Base-by-base conservation (phyloP, 176 grass and related monocot species). In the Ensete glaucum region DNA sequence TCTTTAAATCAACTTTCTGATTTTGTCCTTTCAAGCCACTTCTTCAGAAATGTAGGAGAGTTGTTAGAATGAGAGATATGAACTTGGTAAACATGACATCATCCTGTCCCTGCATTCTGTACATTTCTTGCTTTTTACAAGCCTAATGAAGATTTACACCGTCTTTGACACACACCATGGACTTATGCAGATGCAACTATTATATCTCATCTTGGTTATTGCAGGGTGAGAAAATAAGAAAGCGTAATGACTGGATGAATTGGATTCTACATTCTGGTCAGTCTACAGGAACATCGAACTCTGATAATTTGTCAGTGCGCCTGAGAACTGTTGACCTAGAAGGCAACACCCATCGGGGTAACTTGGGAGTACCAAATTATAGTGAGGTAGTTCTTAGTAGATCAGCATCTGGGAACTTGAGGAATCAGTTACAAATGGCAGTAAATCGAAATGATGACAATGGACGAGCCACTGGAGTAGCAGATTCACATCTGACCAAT, bases 201-300 rank as follows among this genome's bases (percentile, higher is more conserved):
- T 73, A 20, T 23, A 65, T 54, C 17, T 74, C 58, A 51, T 27
- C 52, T 54, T 78, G 64, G 14, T 67, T 77, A 53, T 72, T 60
- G 19, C 64, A 87, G 85, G 85, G 81, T 72, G 85, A 87, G 7
- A 87, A 73, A 78, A 82, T 87, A 76, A 87, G 85, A 76, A 83
- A 73, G 74, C 76, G 65, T 23, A 75, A 75, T 12, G 85, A 83
- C 53, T 87, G 85, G 85, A 79, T 72, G 43, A 87, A 22, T 76
- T 87, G 81, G 80, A 24, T 83, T 43, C 62, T 87, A 69, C 80
- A 63, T 75, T 16, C 77, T 19, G 13, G 73, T 34, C 68, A 64
- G 1, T 77, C 79, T 14, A 48, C 83, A 69, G 69, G 74, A n/a
- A 73, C 78, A 59, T 29, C 34, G 1, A 67, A 57, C 25, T 24